These are phyloP conservation scores for Acarospora socialis DNA, from an alignment of 2,329 filamentous ascomycete genomes.

Conservation along the genomic window DNA sequence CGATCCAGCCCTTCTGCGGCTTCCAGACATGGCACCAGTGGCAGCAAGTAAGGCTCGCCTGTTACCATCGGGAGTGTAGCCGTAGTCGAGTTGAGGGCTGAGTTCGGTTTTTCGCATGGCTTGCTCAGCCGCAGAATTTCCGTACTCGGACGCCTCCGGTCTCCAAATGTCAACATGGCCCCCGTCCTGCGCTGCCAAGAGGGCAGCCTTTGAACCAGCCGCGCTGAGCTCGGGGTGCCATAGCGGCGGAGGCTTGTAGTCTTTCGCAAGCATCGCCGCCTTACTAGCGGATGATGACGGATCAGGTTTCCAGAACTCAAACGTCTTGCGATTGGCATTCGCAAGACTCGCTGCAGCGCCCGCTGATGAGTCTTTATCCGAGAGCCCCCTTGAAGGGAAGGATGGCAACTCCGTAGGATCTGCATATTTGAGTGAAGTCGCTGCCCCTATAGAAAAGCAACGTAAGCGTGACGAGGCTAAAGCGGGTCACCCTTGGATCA, in stretches of 20 bases:
- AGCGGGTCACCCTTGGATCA: constrained; percentile 1
- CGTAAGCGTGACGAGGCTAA: constrained; percentile 9
- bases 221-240: constrained; percentile 51
- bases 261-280: constrained; percentile 44
- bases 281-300: constrained; percentile 45
- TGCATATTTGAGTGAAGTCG: constrained; percentile 54
- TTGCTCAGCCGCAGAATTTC: constrained; percentile 55
- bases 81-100: constrained; percentile 32
- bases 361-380: constrained; percentile 43
- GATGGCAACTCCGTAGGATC: constrained; percentile 59
- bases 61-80: constrained; percentile 36
- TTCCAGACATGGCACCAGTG: constrained; percentile 55
- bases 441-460: no score
- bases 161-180: constrained; percentile 38
- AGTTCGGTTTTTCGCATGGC: constrained; percentile 44
- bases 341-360: constrained; percentile 61
- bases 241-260: constrained; percentile 45
- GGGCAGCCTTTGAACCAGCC: constrained; percentile 59
- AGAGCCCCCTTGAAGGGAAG: constrained; percentile 49
- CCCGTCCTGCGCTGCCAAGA: constrained; percentile 46
- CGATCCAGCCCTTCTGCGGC: constrained; percentile 50
- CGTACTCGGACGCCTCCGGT: constrained; percentile 34
- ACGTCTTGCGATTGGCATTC: constrained; percentile 52
- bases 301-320: constrained; percentile 53
- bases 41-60: constrained; percentile 61